Percentiles rank a stretch among this genome's conserved stretches.
These are phyloP conservation scores for Leccinum barrowsii DNA, from an alignment of 768 basidiomycete species.

Conservation along the genomic window DNA sequence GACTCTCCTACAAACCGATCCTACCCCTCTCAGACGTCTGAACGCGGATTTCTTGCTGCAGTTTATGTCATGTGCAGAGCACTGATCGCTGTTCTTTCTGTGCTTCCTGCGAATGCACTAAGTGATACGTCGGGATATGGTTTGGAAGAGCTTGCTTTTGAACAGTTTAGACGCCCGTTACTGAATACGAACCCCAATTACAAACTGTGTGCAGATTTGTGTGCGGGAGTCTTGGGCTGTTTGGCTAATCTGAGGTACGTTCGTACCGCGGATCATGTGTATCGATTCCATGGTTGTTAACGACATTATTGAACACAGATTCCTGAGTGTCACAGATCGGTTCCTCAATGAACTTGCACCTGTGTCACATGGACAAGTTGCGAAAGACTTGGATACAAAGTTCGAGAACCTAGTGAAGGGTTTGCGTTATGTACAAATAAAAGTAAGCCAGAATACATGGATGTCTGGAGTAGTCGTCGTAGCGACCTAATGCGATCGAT, in stretches of 20 bases:
- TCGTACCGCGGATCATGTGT: background rate
- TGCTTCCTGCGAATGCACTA: conserved; percentile 71
- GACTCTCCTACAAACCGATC: conserved; percentile 46
- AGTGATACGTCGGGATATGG: conserved; percentile 74
- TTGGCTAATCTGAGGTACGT: conserved; percentile 76
- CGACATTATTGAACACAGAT: conserved; percentile 41
- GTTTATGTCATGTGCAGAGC: conserved; percentile 90
- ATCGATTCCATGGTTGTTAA: background rate
- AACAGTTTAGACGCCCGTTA: conserved; percentile 71
- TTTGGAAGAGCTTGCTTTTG: conserved; percentile 86
- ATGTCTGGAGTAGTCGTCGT: background rate
- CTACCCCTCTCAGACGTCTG: conserved; percentile 37
- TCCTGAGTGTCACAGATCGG: conserved; percentile 89
- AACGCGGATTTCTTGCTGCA: conserved; percentile 76
- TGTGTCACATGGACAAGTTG: conserved; percentile 67
- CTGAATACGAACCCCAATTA: conserved; percentile 70
- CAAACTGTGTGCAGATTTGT: conserved; percentile 76
- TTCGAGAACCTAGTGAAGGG: conserved; percentile 85
- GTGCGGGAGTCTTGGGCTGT: conserved; percentile 80
- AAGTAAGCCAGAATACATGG: conserved; percentile 40
- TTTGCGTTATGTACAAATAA: conserved; percentile 77
- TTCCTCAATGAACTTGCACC: conserved; percentile 79
- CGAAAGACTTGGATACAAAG: conserved; percentile 76
- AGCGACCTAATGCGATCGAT: conserved; percentile 4
- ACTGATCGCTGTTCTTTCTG: conserved; percentile 70